These are phyloP conservation scores for Ustulina deusta DNA, from an alignment of 2,329 filamentous ascomycete genomes.

Conservation along the genomic window DNA sequence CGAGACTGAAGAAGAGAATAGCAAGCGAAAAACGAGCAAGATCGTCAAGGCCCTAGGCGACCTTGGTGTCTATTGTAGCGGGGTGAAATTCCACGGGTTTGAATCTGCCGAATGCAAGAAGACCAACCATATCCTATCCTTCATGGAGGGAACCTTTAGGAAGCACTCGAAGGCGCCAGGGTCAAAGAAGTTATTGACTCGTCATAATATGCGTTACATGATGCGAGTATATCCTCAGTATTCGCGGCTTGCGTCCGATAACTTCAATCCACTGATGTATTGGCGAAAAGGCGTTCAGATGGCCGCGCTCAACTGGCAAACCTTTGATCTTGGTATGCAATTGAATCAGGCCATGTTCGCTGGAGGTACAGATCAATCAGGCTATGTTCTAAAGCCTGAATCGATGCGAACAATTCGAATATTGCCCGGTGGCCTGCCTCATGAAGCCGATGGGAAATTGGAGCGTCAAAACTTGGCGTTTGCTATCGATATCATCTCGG, in stretches of 20 bases:
- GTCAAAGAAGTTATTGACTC: conserved; percentile 81
- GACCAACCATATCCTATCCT: conserved; percentile 95
- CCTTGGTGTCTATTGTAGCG: conserved; percentile 81
- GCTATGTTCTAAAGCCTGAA: conserved; percentile 93
- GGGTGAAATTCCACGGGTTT: conserved; percentile 87
- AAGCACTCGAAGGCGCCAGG: conserved; percentile 81
- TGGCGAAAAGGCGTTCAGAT: conserved; percentile 98
- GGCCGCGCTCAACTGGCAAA: conserved; percentile 98
- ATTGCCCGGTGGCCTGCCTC: conserved; percentile 66
- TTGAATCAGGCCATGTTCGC: conserved; percentile 98
- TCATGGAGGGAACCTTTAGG: conserved; percentile 90
- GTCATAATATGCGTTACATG: conserved; percentile 90
- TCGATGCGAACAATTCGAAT: conserved; percentile 81
- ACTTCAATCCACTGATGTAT: conserved; percentile 93
- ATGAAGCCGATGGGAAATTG: conserved; percentile 70
- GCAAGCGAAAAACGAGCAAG: conserved; percentile 79
- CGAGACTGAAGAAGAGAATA: conserved; percentile 72
- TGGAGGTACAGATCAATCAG: conserved; percentile 84
- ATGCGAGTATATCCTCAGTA: conserved; percentile 95
- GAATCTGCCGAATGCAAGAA: conserved; percentile 81
- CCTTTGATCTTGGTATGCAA: conserved; percentile 94
- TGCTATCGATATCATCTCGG: conserved; percentile 88
- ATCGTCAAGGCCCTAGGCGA: conserved; percentile 86
- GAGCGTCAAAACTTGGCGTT: conserved; percentile 87
- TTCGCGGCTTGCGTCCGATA: conserved; percentile 85